A percentile compares a stretch with the other conserved stretches of the same genome.
Conservation (phyloP, 305 asterid species). For the Fraxinus angustifolia region DNA sequence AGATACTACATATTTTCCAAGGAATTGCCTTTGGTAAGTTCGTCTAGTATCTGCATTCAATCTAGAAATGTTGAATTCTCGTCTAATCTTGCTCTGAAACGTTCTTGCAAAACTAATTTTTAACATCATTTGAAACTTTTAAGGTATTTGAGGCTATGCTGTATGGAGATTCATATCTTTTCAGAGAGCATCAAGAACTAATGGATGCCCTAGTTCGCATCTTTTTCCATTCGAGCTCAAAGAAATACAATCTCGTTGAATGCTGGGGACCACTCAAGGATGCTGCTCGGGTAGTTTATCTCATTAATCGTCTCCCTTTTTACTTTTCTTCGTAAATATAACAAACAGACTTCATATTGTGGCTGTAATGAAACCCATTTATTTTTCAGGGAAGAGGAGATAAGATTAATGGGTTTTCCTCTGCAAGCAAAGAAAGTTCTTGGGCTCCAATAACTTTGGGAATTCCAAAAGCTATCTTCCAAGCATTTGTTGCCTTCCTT, state of each 20-base stretch:
- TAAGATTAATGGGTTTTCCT: slow-evolving; percentile 37
- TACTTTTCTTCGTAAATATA: background rate
- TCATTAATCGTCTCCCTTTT: background rate
- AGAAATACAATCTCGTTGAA: slow-evolving; percentile 70
- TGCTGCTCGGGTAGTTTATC: slow-evolving; percentile 57
- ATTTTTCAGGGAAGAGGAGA: slow-evolving; percentile 57
- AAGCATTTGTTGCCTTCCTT: slow-evolving; percentile 70
- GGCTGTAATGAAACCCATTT: background rate
- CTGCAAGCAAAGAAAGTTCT: slow-evolving; percentile 47
- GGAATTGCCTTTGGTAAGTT: slow-evolving; percentile 83
- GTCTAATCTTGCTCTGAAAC: background rate
- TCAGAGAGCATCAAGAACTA: slow-evolving; percentile 53
- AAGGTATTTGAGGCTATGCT: slow-evolving; percentile 88
- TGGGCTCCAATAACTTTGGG: slow-evolving; percentile 38
- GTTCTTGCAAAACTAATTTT: background rate
- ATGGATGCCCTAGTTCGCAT: slow-evolving; percentile 79
- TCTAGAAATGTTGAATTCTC: background rate
- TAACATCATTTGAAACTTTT: background rate
- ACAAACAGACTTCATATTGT: background rate
- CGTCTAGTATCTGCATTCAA: background rate
- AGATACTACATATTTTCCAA: slow-evolving; percentile 88
- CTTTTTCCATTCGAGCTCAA: slow-evolving; percentile 80
- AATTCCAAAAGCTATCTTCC: slow-evolving; percentile 59
- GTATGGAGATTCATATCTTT: slow-evolving; percentile 75
- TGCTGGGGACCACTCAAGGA: slow-evolving; percentile 90